phyloP scores from a whole-genome alignment of 2,329 filamentous ascomycete genomes.

The Waltergamsia citrina region DNA sequence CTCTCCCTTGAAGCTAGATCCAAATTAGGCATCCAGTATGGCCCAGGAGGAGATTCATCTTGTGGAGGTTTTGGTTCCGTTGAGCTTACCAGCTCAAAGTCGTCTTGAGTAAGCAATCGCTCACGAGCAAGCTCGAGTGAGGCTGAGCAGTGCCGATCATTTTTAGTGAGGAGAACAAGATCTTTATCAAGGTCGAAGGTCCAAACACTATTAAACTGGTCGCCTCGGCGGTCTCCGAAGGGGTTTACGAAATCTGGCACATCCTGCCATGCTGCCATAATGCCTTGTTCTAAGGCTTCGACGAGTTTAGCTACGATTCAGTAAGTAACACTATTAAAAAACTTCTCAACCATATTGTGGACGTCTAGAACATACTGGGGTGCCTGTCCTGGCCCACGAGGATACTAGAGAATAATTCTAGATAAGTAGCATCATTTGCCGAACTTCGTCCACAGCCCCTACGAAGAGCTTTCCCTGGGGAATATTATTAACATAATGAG shows the following conservation, averaged over 20 bases:
- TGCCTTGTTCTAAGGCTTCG: too few species aligned
- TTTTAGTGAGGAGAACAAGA: slow-evolving; percentile 8
- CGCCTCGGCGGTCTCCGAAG: slow-evolving; percentile 10
- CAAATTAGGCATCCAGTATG: slow-evolving; percentile 9
- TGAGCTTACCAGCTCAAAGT: slow-evolving; percentile 7
- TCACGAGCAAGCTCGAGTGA: background rate
- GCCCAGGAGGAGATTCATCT: background rate
- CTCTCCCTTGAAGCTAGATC: background rate
- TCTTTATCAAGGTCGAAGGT: slow-evolving; percentile 10
- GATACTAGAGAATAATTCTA: too few species aligned
- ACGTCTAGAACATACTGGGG: too few species aligned
- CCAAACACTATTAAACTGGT: slow-evolving; percentile 10
- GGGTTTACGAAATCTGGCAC: slow-evolving; percentile 12
- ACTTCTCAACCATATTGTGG: too few species aligned
- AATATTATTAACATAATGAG: too few species aligned
- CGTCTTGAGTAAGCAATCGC: slow-evolving; percentile 7
- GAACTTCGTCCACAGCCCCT: too few species aligned
- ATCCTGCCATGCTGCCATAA: too few species aligned
- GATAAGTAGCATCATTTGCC: too few species aligned
- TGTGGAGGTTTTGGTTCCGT: background rate
- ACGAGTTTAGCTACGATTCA: too few species aligned
- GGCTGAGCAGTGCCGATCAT: slow-evolving; percentile 3
- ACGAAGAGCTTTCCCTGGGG: too few species aligned
- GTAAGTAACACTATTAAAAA: too few species aligned
- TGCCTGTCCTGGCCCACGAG: too few species aligned